Evolutionary conservation across 1,284 basidiomycete genomes (phyloP), one percentile per base, ranked within the genome.

Genomic region (Trametes hirsuta): DNA sequence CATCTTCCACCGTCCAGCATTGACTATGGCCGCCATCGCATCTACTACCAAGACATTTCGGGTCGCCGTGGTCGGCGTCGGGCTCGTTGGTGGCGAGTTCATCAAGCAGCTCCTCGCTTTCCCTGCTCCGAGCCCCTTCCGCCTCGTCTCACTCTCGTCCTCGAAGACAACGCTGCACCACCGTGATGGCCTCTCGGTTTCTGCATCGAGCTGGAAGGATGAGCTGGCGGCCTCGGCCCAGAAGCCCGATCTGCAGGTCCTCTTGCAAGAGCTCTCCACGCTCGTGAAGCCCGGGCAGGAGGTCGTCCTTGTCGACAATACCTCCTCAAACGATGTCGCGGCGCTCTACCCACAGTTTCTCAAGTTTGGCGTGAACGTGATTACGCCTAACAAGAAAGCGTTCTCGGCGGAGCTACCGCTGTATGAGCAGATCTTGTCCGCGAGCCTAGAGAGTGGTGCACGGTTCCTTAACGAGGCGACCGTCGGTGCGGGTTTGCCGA

Each of bases 311-410:
- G 91, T 99, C 59, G 97, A 99, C 77, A 97, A 96, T 75, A 98
- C 97, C 0, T 93, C 95, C 1, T 90, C 92, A 41, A 91, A 96
- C 52, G 81, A 79, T 15, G 85, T 99, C 39, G 97, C 97, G 2
- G 79, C 81, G 25, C 75, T 91, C 61, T 99, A 99, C 75, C 94
- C 97, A 0, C 76, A 80, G 30, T 91, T 97, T 77, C 79, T 99
- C 58, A 78, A 80, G 54, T 84, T 84, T 6, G 95, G 95, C 8
- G 84, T 98, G 55, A 86, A 90, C 72, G 86, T 99, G 65, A 89
- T 97, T 46, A 99, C 97, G 0, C 97, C 97, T 14, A 99, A 98
- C 83, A 99, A 99, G 77, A 98, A 98, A 78, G 97, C 92, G 0
- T 94, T 91, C 72, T 97, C 94, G 4, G 88, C 91, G 0, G 80